Base-by-base conservation (phyloP, 352 stramenopile species). In the Blastocystis sp. region DNA sequence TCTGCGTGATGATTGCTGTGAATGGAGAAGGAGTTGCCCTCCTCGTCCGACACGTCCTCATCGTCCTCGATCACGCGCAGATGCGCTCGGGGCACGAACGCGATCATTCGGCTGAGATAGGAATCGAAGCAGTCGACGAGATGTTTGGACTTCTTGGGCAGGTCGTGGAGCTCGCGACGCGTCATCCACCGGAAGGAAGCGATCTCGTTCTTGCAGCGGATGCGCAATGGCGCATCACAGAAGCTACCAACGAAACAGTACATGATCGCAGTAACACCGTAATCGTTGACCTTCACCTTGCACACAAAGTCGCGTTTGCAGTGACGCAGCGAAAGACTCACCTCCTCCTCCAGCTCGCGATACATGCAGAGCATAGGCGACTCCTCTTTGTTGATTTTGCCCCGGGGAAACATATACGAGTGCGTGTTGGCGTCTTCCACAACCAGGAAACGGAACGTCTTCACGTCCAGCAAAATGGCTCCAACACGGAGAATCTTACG, bases 371-470 rank as follows among this genome's bases (percentile, higher is more conserved):
- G 28, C 40, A 62, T 34, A 23, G 21, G 38, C 1, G 53, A 67
- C 60, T 84, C 74, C n/a, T 62, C 53, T 17, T 84, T 84, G 56
- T 67, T 67, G 41, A 84, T 41, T 28, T 84, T 84, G 38, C 74
- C 74, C 9, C 74, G 52, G 23, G 74, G 74, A 70, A 84, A 84
- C 38, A 64, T 69, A 40, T 41, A 69, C 21, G 17, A 43, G 10
- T 43, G 45, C 1, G 5, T 62, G 7, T 23, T 23, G 21, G 60
- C 74, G 48, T 69, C 56, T 45, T 84, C 21, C 4, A 84, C 74
- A 38, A 84, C 43, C 5, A 84, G 52, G 34, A 84, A 67, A 23
- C 28, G 4, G 34, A 53, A 5, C 19, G 52, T 45, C 28, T 9
- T 60, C 11, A 14, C 19, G 28, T 84, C 74, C 21, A 53, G 19